A percentile compares a stretch with the other conserved stretches of the same genome.
These are phyloP conservation scores for Alternaria brassicae DNA, from an alignment of 2,329 filamentous ascomycete genomes.

Conservation along the genomic window DNA sequence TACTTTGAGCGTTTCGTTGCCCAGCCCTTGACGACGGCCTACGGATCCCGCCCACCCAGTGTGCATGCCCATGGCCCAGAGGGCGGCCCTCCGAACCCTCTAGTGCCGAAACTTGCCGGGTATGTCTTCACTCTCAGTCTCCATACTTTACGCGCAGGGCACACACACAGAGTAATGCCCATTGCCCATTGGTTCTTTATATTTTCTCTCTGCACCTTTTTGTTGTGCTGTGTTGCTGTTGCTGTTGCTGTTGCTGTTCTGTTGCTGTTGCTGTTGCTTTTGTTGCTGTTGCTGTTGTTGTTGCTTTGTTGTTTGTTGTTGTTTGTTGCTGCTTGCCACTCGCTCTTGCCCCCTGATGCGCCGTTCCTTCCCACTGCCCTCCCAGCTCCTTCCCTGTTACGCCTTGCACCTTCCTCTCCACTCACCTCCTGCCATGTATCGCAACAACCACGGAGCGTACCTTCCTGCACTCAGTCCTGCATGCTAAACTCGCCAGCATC, in stretches of 20 bases:
- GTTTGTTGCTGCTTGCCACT: background rate
- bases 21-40: slow-evolving; percentile 59
- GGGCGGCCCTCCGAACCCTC: slow-evolving; percentile 45
- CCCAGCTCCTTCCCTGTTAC: background rate
- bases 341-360: slow-evolving; percentile 2
- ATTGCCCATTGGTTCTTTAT: background rate
- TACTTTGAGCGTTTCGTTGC: slow-evolving; percentile 62
- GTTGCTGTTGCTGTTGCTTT: too few species aligned
- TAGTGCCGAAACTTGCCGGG: slow-evolving; percentile 47
- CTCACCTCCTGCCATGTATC: slow-evolving; percentile 16
- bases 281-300: too few species aligned
- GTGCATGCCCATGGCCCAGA: slow-evolving; percentile 55
- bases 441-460: background rate
- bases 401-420: slow-evolving; percentile 5
- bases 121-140: slow-evolving; percentile 34
- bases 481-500: slow-evolving; percentile 36
- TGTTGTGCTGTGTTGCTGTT: too few species aligned
- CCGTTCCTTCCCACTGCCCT: background rate
- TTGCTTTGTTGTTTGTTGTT: too few species aligned
- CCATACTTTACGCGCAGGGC: background rate
- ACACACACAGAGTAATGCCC: background rate
- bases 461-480: background rate
- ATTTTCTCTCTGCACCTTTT: background rate
- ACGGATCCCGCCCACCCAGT: slow-evolving; percentile 62
- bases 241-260: too few species aligned